phyloP scores from a whole-genome alignment of 2,329 filamentous ascomycete species.

The Nemania sp. region DNA sequence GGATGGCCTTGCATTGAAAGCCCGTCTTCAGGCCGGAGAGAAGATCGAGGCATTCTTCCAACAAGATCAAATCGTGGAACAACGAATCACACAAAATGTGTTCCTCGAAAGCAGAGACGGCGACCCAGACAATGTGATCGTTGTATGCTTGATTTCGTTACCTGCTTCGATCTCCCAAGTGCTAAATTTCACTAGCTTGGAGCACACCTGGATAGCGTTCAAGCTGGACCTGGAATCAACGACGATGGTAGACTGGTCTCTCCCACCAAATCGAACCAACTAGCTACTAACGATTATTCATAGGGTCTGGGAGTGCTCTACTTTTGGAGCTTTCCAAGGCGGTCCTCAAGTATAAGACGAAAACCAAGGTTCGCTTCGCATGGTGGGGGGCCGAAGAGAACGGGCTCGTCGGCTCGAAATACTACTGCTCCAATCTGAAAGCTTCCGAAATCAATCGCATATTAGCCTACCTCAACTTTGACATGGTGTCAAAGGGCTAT shows the following conservation, averaged over 20 bases:
- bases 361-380: conserved; percentile 18
- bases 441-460: conserved; percentile 9
- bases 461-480: conserved; percentile 19
- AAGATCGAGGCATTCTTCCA: conserved; percentile 16
- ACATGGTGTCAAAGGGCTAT: conserved; percentile 19
- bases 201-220: conserved; percentile 18
- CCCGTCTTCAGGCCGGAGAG: conserved; percentile 13
- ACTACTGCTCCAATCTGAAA: conserved; percentile 12
- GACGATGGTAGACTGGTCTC: conserved; percentile 5
- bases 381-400: conserved; percentile 24
- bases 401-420: conserved; percentile 19
- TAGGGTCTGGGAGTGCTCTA: conserved; percentile 12
- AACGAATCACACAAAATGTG: conserved; percentile 17
- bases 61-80: conserved; percentile 18
- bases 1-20: conserved; percentile 12
- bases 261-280: not conserved
- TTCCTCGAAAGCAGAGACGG: conserved; percentile 17
- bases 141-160: not conserved
- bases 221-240: conserved; percentile 20
- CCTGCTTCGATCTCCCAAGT: not conserved
- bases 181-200: conserved; percentile 8
- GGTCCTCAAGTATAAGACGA: conserved; percentile 17
- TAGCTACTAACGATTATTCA: not conserved
- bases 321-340: conserved; percentile 17
- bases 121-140: conserved; percentile 14